A percentile compares a stretch with the other conserved stretches of the same genome.
Evolutionary conservation across 495 filamentous ascomycete genomes (phyloP).

Genomic region (Usnea hakonensis): DNA sequence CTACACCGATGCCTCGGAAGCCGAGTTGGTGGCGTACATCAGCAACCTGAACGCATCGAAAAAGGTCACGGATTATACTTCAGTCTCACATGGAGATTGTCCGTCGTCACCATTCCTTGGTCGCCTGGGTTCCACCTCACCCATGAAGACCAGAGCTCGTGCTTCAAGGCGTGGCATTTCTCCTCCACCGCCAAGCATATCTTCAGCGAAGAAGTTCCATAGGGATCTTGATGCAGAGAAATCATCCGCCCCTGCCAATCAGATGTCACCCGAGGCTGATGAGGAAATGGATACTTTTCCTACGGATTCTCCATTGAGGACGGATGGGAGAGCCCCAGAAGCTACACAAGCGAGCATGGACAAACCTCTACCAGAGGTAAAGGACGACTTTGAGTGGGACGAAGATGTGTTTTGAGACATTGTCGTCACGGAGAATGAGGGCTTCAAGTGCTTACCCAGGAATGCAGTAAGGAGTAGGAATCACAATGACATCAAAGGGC

Average conservation of each 20-base stretch:
- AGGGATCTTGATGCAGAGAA: not conserved
- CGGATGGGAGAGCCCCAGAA: not conserved
- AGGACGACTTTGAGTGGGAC: constrained; percentile 38
- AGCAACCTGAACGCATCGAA: constrained; percentile 2
- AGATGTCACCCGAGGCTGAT: not conserved
- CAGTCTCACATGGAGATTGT: not conserved
- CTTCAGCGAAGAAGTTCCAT: constrained; percentile 19
- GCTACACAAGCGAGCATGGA: constrained; percentile 19
- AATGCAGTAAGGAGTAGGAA: not conserved
- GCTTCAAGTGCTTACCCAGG: not conserved
- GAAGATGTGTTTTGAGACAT: constrained; percentile 39
- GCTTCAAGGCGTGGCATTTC: constrained; percentile 24
- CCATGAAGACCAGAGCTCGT: constrained; percentile 18
- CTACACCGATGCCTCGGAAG: constrained; percentile 3
- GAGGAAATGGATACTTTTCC: not conserved
- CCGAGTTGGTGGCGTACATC: constrained; percentile 10
- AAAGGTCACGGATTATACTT: constrained; percentile 14
- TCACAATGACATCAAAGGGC: not conserved
- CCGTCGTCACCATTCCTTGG: constrained; percentile 12
- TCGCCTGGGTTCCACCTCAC: constrained; percentile 9
- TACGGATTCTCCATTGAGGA: not conserved
- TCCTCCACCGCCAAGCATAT: constrained; percentile 26
- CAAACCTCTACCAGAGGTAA: constrained; percentile 25
- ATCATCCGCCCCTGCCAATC: not conserved
- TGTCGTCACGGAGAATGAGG: not conserved